Evolutionary conservation across 805 yeast species (phyloP).

Genomic region (Candida tammaniensis): DNA sequence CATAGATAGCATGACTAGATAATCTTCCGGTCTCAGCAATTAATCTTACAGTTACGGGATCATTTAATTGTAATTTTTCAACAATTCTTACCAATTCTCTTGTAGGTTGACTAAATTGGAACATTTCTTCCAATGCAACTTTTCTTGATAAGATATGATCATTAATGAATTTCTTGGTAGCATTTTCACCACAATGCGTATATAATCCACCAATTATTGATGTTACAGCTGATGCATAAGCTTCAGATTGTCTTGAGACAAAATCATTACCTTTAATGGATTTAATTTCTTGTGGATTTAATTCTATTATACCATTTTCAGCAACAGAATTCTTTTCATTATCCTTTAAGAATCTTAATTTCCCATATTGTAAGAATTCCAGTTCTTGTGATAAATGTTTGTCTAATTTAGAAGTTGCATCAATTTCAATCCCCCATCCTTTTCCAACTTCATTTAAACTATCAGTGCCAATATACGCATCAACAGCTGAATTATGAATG

Average conservation of each 20-base stretch:
- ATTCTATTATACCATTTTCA: slow-evolving; percentile 51
- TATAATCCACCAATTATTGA: slow-evolving; percentile 81
- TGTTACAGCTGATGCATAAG: slow-evolving; percentile 71
- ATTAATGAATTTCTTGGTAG: slow-evolving; percentile 65
- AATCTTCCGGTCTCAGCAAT: slow-evolving; percentile 92
- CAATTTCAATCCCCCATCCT: slow-evolving; percentile 88
- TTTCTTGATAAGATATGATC: slow-evolving; percentile 81
- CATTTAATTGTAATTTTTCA: slow-evolving; percentile 66
- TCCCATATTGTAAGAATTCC: slow-evolving; percentile 66
- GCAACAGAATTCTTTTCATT: slow-evolving; percentile 24
- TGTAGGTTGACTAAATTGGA: slow-evolving; percentile 81
- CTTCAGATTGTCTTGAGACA: slow-evolving; percentile 38
- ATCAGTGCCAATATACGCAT: slow-evolving; percentile 67
- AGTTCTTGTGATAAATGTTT: slow-evolving; percentile 69
- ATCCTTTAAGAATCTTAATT: slow-evolving; percentile 49
- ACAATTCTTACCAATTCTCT: slow-evolving; percentile 78
- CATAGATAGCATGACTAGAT: slow-evolving; percentile 78
- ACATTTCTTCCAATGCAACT: slow-evolving; percentile 68
- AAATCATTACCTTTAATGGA: slow-evolving; percentile 17
- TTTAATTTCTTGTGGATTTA: slow-evolving; percentile 24
- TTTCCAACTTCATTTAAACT: slow-evolving; percentile 67
- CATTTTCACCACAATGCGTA: slow-evolving; percentile 65
- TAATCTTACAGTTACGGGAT: slow-evolving; percentile 72
- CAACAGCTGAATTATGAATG: slow-evolving; percentile 71
- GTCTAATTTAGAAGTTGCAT: slow-evolving; percentile 58